Conservation (phyloP, 2,329 filamentous ascomycete genomes). For the Magnaporthiopsis poae region DNA sequence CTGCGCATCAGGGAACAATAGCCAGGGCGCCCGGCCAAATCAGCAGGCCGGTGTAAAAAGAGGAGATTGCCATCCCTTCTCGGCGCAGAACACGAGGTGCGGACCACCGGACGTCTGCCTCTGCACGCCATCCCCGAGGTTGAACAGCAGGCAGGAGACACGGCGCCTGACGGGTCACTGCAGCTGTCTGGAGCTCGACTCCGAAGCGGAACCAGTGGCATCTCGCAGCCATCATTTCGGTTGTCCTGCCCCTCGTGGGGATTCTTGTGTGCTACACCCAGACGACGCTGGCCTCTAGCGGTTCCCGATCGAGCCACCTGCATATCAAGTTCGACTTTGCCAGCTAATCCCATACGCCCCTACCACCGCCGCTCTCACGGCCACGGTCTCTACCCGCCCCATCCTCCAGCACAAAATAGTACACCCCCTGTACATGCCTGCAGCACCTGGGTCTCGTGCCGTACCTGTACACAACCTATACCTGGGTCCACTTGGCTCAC, state of each 20-base stretch:
- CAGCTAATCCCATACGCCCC: slow-evolving; percentile 33
- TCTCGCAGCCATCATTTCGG: neutral
- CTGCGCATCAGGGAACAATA: neutral
- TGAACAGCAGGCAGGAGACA: neutral
- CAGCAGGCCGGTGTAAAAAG: neutral
- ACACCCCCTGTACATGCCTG: slow-evolving; percentile 19
- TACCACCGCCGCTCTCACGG: slow-evolving; percentile 1
- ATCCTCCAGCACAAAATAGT: slow-evolving; percentile 19
- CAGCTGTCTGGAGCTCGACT: neutral
- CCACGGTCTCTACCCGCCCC: slow-evolving; percentile 26
- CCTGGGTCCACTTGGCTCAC: slow-evolving; percentile 14
- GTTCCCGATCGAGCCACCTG: slow-evolving; percentile 34
- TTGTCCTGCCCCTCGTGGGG: neutral
- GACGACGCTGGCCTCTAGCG: neutral
- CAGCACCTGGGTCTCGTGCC: slow-evolving; percentile 19
- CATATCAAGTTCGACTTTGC: slow-evolving; percentile 29
- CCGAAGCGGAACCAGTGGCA: neutral
- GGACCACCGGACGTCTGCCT: neutral
- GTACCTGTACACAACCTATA: slow-evolving; percentile 23
- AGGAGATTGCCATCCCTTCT: neutral
- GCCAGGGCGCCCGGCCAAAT: neutral
- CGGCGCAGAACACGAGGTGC: neutral
- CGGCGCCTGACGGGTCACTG: neutral
- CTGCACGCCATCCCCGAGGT: neutral
- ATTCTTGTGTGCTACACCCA: neutral